Evolutionary conservation across 2,329 filamentous ascomycete genomes (phyloP).

Genomic region (Helotiales sp.): DNA sequence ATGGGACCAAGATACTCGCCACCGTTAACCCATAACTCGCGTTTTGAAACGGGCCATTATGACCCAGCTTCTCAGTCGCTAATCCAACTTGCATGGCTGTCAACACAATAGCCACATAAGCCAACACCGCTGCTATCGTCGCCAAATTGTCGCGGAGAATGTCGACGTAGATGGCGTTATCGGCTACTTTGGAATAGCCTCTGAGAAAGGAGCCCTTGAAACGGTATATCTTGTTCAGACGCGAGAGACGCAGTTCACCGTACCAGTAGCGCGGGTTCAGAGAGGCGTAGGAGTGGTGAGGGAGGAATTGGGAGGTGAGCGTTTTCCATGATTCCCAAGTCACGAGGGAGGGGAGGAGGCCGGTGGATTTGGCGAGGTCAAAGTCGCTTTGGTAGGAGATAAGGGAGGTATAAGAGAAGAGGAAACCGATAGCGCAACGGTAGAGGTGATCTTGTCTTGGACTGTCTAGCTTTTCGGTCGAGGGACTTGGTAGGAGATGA

Average conservation of each 20-base stretch:
- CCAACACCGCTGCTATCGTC: constrained; percentile 40
- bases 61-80: constrained; percentile 36
- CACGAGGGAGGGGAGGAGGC: constrained; percentile 30
- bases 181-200: constrained; percentile 11
- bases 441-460: not conserved
- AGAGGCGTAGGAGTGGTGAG: constrained; percentile 14
- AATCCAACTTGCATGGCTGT: constrained; percentile 52
- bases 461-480: not conserved
- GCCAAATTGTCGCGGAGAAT: constrained; percentile 46
- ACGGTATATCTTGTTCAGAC: constrained; percentile 32
- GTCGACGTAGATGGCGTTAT: constrained; percentile 35
- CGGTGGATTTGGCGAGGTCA: constrained; percentile 33
- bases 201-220: constrained; percentile 8
- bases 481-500: not conserved
- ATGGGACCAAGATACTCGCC: constrained; percentile 46
- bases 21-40: constrained; percentile 49
- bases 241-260: constrained; percentile 37
- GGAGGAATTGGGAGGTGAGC: constrained; percentile 21
- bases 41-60: constrained; percentile 41
- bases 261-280: constrained; percentile 35
- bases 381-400: constrained; percentile 39
- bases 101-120: constrained; percentile 46
- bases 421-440: constrained; percentile 32
- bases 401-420: constrained; percentile 37
- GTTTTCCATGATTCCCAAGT: constrained; percentile 27